These are phyloP conservation scores for Podila minutissima DNA, from an alignment of 192 early-diverging fungal species.

Conservation along the genomic window DNA sequence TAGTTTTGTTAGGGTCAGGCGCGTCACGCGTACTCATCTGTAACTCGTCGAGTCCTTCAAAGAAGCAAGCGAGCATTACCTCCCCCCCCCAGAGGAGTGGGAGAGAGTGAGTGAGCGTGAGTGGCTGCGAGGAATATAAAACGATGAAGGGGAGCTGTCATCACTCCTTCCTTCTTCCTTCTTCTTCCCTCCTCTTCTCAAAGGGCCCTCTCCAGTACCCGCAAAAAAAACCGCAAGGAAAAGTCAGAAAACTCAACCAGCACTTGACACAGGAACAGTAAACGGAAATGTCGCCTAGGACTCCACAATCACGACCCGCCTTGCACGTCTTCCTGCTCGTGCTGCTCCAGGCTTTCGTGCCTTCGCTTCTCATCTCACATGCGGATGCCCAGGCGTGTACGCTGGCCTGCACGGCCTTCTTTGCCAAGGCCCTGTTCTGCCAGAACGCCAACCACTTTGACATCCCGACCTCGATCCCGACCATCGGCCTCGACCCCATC, in stretches of 20 bases:
- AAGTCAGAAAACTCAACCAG: no score
- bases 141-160: background rate
- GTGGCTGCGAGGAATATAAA: background rate
- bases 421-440: constrained; percentile 7
- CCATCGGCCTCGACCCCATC: constrained; percentile 32
- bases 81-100: no score
- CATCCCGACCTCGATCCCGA: constrained; percentile 35
- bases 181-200: background rate
- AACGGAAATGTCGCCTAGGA: no score
- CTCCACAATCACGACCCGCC: background rate
- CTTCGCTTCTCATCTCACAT: background rate
- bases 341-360: background rate
- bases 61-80: no score
- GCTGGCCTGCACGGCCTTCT: constrained; percentile 2
- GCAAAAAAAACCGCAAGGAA: no score
- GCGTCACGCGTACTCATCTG: no score
- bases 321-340: background rate
- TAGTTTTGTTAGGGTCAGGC: no score
- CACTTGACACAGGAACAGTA: no score
- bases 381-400: constrained; percentile 10
- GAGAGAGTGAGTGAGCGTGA: no score
- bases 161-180: background rate
- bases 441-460: constrained; percentile 44
- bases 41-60: no score
- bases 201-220: background rate